Evolutionary conservation across 192 early-diverging fungal species (phyloP), one percentile per base, ranked within the genome.

Genomic region (Oehlia diaphana): DNA sequence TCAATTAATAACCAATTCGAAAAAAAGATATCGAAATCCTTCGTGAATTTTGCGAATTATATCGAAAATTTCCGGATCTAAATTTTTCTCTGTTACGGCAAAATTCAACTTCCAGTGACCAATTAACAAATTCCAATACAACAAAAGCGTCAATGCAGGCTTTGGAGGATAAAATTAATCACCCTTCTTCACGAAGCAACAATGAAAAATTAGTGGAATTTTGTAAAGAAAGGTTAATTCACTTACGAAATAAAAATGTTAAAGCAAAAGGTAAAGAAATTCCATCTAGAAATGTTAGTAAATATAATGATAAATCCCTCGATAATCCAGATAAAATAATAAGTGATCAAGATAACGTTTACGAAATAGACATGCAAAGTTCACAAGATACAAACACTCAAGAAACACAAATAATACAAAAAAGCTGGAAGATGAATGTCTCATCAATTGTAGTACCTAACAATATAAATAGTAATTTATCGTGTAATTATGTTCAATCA

Each of bases 1-100:
- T 58, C 23, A 31, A 47, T 73, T 33, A 58, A 33, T 6, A 73
- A 50, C 49, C 19, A 13, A 50, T 33, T 14, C 4, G 12, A 47
- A 47, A 44, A 44, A 47, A 47, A 73, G 72, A 73, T 73, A 26
- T 50, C 21, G 72, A 73, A 14, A 73, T 73, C 12, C 44, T 73
- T 13, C 9, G 50, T 58, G 72, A 73, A 31, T 23, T 73, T 50
- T 14, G n/a, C 4, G 72, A 47, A 53, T 53, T 73, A 50, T 19
- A 58, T 58, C 44, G 28, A 5, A 50, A 10, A 58, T 73, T 26
- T 31, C 72, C 72, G 9, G 26, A 73, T 35, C 72, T 73, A 9
- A 31, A 73, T 9, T 58, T 73, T 23, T 31, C 44, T 53, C 49
- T 73, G n/a, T 31, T 70, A 6, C 9, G n/a, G 9, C 8, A 39